These are phyloP conservation scores for Persicaria maculosa DNA, from an alignment of 148 eudicot species.

Conservation along the genomic window DNA sequence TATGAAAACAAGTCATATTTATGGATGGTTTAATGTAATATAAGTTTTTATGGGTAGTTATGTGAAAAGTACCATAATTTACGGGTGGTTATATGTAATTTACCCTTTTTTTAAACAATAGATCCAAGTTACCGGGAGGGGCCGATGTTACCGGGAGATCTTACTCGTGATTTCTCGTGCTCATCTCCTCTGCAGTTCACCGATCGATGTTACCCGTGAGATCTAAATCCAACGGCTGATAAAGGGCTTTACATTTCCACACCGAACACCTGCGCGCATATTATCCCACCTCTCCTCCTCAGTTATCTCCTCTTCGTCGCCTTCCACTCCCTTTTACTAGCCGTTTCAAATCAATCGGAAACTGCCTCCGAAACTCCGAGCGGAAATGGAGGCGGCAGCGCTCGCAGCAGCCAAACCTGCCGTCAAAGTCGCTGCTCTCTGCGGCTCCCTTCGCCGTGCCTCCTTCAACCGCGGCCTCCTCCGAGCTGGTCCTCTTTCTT, in stretches of 20 bases:
- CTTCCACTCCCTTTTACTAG: background rate
- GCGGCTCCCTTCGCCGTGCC: slow-evolving; percentile 77
- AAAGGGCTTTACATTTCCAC: background rate
- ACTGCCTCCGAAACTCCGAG: background rate
- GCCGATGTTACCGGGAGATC: no score
- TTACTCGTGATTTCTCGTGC: no score
- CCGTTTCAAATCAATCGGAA: background rate
- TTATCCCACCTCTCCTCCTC: background rate
- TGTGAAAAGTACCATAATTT: no score
- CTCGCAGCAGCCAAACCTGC: slow-evolving; percentile 24
- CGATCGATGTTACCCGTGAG: background rate
- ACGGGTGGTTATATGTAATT: no score
- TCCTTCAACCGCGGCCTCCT: slow-evolving; percentile 76
- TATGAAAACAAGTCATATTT: no score
- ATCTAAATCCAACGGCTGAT: background rate
- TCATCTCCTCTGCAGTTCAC: no score
- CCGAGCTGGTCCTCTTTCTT: slow-evolving; percentile 44
- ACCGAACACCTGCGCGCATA: background rate
- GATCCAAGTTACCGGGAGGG: no score
- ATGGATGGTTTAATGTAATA: no score
- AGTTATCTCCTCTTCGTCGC: background rate
- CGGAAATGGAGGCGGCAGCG: slow-evolving; percentile 20
- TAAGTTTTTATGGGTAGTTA: no score
- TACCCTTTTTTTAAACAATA: no score
- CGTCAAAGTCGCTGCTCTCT: slow-evolving; percentile 61